A percentile compares a stretch with the other conserved stretches of the same genome.
Evolutionary conservation across 2,329 filamentous ascomycete species (phyloP).

Genomic region (Fusarium solani-melongenae): DNA sequence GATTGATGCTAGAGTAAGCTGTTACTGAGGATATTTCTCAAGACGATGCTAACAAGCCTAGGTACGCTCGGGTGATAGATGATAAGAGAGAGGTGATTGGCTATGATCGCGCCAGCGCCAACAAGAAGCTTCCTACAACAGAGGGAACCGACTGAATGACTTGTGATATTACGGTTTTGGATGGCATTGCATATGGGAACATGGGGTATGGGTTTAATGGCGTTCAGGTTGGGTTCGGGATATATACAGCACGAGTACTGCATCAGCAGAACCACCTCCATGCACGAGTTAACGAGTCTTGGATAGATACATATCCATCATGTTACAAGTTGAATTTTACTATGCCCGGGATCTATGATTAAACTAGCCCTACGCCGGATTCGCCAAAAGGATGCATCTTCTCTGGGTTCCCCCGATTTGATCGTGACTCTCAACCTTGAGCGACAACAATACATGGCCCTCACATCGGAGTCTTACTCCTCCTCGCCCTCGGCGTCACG

Average conservation of each 20-base stretch:
- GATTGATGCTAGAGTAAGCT: conserved; percentile 75
- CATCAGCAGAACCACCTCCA: background rate
- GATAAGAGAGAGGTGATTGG: conserved; percentile 70
- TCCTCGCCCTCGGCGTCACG: conserved; percentile 61
- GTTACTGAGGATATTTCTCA: background rate
- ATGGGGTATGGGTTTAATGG: conserved; percentile 1
- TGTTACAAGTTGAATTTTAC: conserved; percentile 9
- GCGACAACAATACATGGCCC: conserved; percentile 5
- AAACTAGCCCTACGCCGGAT: conserved; percentile 34
- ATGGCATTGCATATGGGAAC: conserved; percentile 5
- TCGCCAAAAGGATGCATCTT: conserved; percentile 18
- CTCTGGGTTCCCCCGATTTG: conserved; percentile 4
- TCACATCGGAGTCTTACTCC: conserved; percentile 29
- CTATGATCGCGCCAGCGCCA: conserved; percentile 51
- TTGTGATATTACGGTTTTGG: background rate
- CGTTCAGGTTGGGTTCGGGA: conserved; percentile 9
- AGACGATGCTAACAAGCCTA: conserved; percentile 42
- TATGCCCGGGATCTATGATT: conserved; percentile 37
- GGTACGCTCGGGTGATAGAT: conserved; percentile 73
- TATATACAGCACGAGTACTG: background rate
- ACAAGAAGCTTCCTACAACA: conserved; percentile 34
- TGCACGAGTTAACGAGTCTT: background rate
- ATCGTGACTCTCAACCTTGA: conserved; percentile 1
- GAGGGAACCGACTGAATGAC: conserved; percentile 1
- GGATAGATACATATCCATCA: background rate